Conservation (phyloP, 1,284 basidiomycete species). For the Agroathelia rolfsii region DNA sequence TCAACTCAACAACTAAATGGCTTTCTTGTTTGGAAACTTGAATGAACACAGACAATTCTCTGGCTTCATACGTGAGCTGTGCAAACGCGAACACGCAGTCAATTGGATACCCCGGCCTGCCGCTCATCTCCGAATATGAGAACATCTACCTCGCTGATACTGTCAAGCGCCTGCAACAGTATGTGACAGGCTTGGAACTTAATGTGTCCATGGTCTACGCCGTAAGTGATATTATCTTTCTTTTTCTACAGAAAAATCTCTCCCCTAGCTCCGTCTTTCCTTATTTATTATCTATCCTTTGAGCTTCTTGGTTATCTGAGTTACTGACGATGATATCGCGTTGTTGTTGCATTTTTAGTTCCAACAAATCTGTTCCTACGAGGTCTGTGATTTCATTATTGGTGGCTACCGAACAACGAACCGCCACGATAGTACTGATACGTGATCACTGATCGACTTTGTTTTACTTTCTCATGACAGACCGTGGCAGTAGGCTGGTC, state of each 20-base stretch:
- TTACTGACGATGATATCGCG: no score
- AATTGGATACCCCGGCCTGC: constrained; percentile 25
- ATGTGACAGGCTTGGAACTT: constrained; percentile 57
- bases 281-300: no score
- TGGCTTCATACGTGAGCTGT: constrained; percentile 41
- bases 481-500: constrained; percentile 44
- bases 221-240: no score
- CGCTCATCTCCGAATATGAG: constrained; percentile 56
- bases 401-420: no score
- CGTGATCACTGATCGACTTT: constrained; percentile 10
- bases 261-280: no score
- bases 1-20: constrained; percentile 75
- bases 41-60: constrained; percentile 31
- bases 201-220: constrained; percentile 30
- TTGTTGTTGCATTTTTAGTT: no score
- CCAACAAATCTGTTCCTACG: constrained; percentile 4
- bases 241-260: no score
- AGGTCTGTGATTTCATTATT: constrained; percentile 1
- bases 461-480: constrained; percentile 18
- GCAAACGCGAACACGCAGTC: constrained; percentile 27
- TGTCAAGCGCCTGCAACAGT: constrained; percentile 45
- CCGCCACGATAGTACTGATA: constrained; percentile 10
- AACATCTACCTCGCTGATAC: constrained; percentile 64
- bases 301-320: no score
- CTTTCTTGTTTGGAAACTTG: no score